phyloP scores from a whole-genome alignment of 306 rosid species.

The Ammopiptanthus mongolicus region DNA sequence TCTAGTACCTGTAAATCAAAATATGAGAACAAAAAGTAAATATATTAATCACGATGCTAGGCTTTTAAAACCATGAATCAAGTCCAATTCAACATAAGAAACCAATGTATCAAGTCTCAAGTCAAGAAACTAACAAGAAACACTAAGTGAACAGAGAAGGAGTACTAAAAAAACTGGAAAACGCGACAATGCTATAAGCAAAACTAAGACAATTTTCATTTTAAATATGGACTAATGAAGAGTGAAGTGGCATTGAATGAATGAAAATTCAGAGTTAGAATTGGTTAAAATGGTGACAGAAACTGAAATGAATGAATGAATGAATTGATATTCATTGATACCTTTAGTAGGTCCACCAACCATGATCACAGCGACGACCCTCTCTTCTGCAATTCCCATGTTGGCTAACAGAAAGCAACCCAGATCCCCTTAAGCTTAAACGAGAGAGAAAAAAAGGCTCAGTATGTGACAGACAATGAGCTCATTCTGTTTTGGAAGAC shows the following conservation, averaged over 20 bases:
- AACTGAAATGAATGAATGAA: not conserved
- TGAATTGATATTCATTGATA: not conserved
- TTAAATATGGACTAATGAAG: not conserved
- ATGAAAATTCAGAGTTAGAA: not conserved
- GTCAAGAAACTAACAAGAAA: not conserved
- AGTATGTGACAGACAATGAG: not conserved
- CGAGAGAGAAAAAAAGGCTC: not conserved
- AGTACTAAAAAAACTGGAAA: not conserved
- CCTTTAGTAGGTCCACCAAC: constrained; percentile 99
- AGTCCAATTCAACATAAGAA: not conserved
- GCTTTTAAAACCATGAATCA: not conserved
- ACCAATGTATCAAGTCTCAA: not conserved
- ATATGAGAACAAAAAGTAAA: not conserved
- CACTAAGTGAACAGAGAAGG: not conserved
- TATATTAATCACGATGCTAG: not conserved
- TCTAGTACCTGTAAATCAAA: constrained; percentile 67
- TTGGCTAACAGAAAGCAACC: not conserved
- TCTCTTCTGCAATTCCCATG: constrained; percentile 69
- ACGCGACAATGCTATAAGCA: not conserved
- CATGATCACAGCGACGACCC: constrained; percentile 91
- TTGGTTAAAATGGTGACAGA: not conserved
- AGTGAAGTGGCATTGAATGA: not conserved
- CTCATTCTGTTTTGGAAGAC: not conserved
- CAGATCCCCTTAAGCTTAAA: not conserved
- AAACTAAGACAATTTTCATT: not conserved